Evolutionary conservation across 2,329 filamentous ascomycete genomes (phyloP).

Genomic region (Aureobasidium sp.): DNA sequence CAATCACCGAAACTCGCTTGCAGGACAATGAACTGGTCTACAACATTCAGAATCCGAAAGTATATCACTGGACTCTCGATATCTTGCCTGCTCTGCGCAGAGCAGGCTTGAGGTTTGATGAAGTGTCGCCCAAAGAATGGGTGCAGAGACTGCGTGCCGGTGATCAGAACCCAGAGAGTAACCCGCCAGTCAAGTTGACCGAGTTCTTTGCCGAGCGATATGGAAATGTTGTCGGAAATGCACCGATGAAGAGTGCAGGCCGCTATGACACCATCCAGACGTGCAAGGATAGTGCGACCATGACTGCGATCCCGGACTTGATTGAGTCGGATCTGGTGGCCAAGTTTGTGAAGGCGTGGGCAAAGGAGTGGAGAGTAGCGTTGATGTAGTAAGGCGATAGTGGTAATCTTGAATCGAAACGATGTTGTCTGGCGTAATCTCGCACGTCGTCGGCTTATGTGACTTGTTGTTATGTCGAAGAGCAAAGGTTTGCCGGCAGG

Average conservation of each 20-base stretch:
- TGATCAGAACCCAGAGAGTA: constrained; percentile 21
- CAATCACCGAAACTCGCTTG: not conserved
- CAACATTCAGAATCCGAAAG: constrained; percentile 39
- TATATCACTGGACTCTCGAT: constrained; percentile 45
- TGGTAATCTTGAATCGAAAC: not conserved
- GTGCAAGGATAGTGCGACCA: constrained; percentile 12
- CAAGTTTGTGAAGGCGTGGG: constrained; percentile 19
- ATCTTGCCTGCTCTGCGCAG: constrained; percentile 41
- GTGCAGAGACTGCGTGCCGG: constrained; percentile 17
- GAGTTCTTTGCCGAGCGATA: constrained; percentile 27
- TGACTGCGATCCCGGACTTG: constrained; percentile 15
- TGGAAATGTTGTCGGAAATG: constrained; percentile 12
- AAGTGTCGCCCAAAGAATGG: constrained; percentile 19
- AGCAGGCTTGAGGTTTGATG: constrained; percentile 16
- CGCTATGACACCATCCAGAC: constrained; percentile 18
- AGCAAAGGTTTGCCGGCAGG: not conserved
- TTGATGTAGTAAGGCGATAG: not conserved
- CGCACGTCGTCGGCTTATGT: not conserved
- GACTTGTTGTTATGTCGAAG: not conserved
- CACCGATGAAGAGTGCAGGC: constrained; percentile 13
- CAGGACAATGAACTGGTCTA: constrained; percentile 10
- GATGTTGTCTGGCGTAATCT: not conserved
- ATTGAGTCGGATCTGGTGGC: constrained; percentile 17
- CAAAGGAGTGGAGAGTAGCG: constrained; percentile 14
- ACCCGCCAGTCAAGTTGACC: constrained; percentile 25